Evolutionary conservation across 306 rosid genomes (phyloP).

Genomic region (Medicago arabica): DNA sequence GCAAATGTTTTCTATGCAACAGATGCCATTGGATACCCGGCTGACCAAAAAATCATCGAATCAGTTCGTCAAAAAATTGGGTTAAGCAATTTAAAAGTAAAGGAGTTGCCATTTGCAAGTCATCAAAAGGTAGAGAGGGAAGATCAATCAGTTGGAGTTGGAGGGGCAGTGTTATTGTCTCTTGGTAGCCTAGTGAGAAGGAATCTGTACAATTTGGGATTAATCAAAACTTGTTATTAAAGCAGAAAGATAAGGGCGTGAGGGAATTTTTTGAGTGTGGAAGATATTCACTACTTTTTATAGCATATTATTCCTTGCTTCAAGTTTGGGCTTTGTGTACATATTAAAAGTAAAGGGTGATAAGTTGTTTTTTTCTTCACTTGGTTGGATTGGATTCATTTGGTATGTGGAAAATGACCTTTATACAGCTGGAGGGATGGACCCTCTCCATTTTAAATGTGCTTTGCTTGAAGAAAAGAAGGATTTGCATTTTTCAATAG

Average conservation of each 20-base stretch:
- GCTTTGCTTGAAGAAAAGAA: constrained; percentile 49
- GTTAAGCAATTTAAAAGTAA: constrained; percentile 63
- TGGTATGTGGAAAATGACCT: constrained; percentile 54
- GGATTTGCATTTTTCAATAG: constrained; percentile 26
- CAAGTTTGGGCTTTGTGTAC: constrained; percentile 65
- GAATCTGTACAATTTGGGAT: constrained; percentile 93
- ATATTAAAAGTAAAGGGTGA: constrained; percentile 64
- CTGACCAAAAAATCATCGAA: constrained; percentile 66
- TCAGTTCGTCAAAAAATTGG: constrained; percentile 84
- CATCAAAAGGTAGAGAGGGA: constrained; percentile 61
- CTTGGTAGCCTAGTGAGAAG: constrained; percentile 90
- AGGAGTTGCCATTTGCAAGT: constrained; percentile 66
- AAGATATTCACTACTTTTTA: constrained; percentile 48
- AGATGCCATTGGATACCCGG: constrained; percentile 68
- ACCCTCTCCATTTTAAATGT: constrained; percentile 49
- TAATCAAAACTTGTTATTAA: constrained; percentile 82
- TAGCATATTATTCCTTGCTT: constrained; percentile 82
- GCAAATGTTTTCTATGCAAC: constrained; percentile 79
- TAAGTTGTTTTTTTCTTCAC: constrained; percentile 42
- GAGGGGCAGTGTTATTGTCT: constrained; percentile 87
- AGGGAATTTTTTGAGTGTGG: constrained; percentile 44
- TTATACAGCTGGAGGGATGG: constrained; percentile 37
- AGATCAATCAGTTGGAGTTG: constrained; percentile 72
- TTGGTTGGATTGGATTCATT: constrained; percentile 63
- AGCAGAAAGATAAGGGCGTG: constrained; percentile 27